phyloP scores from a whole-genome alignment of 163 green algal genomes.

The Scenedesmus sp. region DNA sequence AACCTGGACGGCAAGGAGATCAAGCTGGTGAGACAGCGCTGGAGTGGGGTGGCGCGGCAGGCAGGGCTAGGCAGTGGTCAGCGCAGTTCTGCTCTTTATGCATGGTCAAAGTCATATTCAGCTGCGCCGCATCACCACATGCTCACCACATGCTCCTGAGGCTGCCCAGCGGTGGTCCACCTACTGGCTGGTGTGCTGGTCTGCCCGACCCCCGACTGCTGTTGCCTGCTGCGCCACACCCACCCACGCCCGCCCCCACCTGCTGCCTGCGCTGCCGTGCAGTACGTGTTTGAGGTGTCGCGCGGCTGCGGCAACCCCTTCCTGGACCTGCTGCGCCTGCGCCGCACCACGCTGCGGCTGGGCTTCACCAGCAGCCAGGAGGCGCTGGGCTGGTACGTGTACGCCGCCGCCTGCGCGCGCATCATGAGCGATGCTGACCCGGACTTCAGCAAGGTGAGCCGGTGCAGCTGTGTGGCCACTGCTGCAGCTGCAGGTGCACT shows the following conservation, averaged over 20 bases:
- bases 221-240: background rate
- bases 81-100: too few relatives aligned
- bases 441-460: slow-evolving; percentile 19
- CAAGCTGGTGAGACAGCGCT: slow-evolving; percentile 7
- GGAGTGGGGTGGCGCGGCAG: background rate
- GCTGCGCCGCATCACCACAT: too few relatives aligned
- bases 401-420: slow-evolving; percentile 9
- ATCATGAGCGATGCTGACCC: slow-evolving; percentile 22
- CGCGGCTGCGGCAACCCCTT: background rate
- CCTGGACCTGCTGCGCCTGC: slow-evolving; percentile 28
- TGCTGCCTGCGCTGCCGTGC: background rate
- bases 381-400: slow-evolving; percentile 41
- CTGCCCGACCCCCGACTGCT: background rate
- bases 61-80: background rate
- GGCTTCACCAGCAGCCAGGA: slow-evolving; percentile 41
- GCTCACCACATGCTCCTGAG: too few relatives aligned
- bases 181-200: background rate
- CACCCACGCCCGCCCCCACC: background rate
- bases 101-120: too few relatives aligned
- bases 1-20: slow-evolving; percentile 7
- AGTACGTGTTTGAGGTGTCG: slow-evolving; percentile 43
- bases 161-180: too few relatives aligned
- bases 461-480: background rate
- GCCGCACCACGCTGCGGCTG: background rate
- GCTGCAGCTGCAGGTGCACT: background rate